These are phyloP conservation scores for Yarrowia deformans DNA, from an alignment of 805 yeast species.

Conservation along the genomic window DNA sequence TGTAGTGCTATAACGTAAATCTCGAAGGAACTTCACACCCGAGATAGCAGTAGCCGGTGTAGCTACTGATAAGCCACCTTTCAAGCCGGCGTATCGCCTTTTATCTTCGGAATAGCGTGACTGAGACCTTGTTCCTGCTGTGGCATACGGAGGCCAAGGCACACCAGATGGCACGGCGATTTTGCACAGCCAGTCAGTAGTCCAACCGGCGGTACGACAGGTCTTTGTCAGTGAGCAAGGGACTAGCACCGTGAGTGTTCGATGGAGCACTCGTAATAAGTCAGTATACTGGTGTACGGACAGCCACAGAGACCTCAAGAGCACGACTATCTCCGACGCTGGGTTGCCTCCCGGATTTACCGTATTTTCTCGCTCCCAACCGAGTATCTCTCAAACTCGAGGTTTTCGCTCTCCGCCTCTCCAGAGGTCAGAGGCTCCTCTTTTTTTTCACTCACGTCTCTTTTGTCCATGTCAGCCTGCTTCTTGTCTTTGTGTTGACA, in stretches of 20 bases:
- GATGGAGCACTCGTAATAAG: no score
- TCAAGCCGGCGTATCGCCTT: slow-evolving; percentile 4
- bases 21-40: background rate
- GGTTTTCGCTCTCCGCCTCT: no score
- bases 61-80: slow-evolving; percentile 19
- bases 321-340: no score
- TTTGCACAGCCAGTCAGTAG: no score
- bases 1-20: no score
- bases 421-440: background rate
- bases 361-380: slow-evolving; percentile 8
- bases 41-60: background rate
- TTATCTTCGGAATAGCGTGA: slow-evolving; percentile 35
- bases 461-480: slow-evolving; percentile 15
- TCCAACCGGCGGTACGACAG: no score
- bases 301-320: no score
- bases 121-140: background rate
- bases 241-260: no score
- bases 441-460: background rate
- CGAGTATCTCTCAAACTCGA: background rate
- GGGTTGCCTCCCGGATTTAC: slow-evolving; percentile 1
- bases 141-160: no score
- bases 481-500: slow-evolving; percentile 34
- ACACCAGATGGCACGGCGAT: no score
- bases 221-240: no score
- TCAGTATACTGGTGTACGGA: no score